phyloP scores from a whole-genome alignment of 176 grass and related monocot species.

The Secale cereale region DNA sequence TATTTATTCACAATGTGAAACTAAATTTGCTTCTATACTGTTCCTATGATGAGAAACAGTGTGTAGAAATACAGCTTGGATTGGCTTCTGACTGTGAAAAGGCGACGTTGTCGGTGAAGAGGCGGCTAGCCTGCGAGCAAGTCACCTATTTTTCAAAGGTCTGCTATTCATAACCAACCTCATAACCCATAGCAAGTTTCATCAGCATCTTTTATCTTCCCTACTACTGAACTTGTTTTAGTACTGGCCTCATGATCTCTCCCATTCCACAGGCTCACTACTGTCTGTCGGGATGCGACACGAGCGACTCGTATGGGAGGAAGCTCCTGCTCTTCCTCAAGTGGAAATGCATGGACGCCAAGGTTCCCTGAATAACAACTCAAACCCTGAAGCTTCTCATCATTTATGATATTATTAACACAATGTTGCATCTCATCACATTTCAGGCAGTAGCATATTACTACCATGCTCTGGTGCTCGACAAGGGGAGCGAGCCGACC shows the following conservation, averaged over 20 bases:
- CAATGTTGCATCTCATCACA: slow-evolving; percentile 5
- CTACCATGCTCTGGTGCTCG: slow-evolving; percentile 76
- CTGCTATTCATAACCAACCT: neutral
- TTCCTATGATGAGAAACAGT: slow-evolving; percentile 26
- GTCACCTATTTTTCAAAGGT: slow-evolving; percentile 93
- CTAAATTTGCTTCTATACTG: too few species aligned
- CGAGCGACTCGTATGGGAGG: slow-evolving; percentile 69
- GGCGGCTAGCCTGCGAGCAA: slow-evolving; percentile 86
- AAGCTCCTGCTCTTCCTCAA: slow-evolving; percentile 90
- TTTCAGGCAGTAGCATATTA: slow-evolving; percentile 84
- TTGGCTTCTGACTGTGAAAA: slow-evolving; percentile 89
- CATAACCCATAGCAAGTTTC: neutral
- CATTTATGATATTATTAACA: slow-evolving; percentile 2
- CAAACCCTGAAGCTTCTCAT: neutral
- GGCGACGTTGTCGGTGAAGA: slow-evolving; percentile 92
- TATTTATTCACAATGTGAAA: too few species aligned
- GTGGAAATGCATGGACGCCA: slow-evolving; percentile 96
- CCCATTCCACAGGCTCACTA: slow-evolving; percentile 71
- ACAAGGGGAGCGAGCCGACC: slow-evolving; percentile 64
- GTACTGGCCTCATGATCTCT: neutral
- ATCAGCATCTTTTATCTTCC: neutral
- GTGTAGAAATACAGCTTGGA: slow-evolving; percentile 92
- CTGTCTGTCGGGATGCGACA: slow-evolving; percentile 74
- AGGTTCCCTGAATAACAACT: slow-evolving; percentile 46
- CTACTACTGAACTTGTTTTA: neutral